Conservation (phyloP, 352 stramenopile species). For the Globisporangium canariense region DNA sequence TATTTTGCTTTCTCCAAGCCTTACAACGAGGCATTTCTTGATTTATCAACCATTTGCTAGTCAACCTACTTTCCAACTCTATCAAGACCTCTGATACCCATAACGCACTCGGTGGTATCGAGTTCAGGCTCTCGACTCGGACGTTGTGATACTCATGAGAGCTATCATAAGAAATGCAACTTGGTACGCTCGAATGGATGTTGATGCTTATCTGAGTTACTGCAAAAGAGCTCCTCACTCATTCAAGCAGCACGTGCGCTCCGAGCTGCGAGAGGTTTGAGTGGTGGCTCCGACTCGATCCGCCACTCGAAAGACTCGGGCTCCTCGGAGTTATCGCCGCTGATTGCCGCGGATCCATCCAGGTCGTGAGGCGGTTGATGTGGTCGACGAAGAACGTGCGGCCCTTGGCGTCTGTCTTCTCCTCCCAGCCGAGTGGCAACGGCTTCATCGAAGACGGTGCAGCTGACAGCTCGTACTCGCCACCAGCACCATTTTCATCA, state of each 20-base stretch:
- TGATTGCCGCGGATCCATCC: constrained; percentile 44
- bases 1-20: no score
- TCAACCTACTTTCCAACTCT: no score
- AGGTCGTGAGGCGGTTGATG: constrained; percentile 70
- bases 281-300: constrained; percentile 11
- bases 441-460: constrained; percentile 9
- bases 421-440: constrained; percentile 68
- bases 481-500: constrained; percentile 9
- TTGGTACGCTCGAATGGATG: background rate
- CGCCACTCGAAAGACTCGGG: background rate
- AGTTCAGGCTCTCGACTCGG: background rate
- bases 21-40: no score
- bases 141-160: background rate
- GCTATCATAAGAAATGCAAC: background rate
- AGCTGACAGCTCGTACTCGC: background rate
- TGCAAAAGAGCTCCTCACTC: background rate
- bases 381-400: constrained; percentile 75
- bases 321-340: background rate
- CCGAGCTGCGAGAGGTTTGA: constrained; percentile 17
- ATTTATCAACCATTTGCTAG: no score
- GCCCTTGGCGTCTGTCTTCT: constrained; percentile 65
- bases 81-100: no score
- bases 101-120: no score
- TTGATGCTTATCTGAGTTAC: background rate
- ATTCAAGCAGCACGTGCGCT: constrained; percentile 13